Evolutionary conservation across 768 basidiomycete species (phyloP).

Genomic region (Strobilomyces dryophilus): DNA sequence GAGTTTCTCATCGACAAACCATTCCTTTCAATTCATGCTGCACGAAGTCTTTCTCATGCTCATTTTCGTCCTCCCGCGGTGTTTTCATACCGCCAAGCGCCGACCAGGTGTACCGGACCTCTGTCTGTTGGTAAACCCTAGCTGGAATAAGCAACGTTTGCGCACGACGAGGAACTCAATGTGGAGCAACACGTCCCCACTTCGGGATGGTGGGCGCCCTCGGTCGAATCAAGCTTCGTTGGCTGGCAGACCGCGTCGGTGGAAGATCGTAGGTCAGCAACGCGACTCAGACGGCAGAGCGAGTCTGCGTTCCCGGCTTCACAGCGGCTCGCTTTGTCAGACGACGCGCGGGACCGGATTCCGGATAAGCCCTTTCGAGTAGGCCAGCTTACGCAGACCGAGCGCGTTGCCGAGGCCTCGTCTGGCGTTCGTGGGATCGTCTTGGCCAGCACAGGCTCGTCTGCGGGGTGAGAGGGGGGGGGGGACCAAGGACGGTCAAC

Average conservation of each 20-base stretch:
- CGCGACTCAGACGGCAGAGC: background rate
- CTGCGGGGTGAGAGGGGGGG: background rate
- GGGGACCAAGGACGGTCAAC: too few species aligned
- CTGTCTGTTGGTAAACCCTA: too few species aligned
- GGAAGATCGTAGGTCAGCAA: background rate
- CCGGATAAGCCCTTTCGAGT: background rate
- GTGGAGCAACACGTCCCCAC: too few species aligned
- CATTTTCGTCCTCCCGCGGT: background rate
- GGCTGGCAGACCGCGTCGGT: background rate
- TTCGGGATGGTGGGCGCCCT: background rate
- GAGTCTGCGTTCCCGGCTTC: background rate
- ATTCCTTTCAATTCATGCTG: too few species aligned
- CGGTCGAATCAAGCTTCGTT: background rate
- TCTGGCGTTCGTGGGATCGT: background rate
- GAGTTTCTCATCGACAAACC: too few species aligned
- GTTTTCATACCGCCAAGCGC: too few species aligned
- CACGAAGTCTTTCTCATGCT: background rate
- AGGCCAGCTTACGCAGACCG: background rate
- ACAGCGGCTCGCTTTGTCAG: background rate
- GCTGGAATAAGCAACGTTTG: too few species aligned
- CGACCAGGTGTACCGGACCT: too few species aligned
- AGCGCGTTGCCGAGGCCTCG: background rate
- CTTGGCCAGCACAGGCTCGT: background rate
- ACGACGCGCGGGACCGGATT: background rate
- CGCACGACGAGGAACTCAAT: too few species aligned